These are phyloP conservation scores for Striga asiatica DNA, from an alignment of 257 asterid species.

Conservation along the genomic window DNA sequence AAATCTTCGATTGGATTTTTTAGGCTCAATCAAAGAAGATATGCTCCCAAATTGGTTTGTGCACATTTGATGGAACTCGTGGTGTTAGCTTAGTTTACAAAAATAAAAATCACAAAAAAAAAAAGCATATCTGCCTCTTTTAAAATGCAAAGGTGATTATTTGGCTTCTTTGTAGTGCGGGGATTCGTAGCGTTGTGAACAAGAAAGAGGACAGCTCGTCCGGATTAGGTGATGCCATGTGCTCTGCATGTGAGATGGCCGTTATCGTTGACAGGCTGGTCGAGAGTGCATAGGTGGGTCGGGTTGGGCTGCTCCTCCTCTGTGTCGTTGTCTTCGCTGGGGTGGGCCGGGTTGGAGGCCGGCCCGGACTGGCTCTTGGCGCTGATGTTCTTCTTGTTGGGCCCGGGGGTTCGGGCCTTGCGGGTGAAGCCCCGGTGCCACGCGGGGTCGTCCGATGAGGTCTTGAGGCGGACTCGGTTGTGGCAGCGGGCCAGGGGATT, in stretches of 20 bases:
- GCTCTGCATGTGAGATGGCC: slow-evolving; percentile 69
- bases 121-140: background rate
- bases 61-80: slow-evolving; percentile 47
- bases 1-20: background rate
- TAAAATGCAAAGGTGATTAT: too few relatives aligned
- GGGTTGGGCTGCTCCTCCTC: too few relatives aligned
- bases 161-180: slow-evolving; percentile 31
- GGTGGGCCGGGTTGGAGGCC: too few relatives aligned
- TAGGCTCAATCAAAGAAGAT: slow-evolving; percentile 46
- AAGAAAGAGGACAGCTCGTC: slow-evolving; percentile 24
- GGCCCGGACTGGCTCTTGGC: too few relatives aligned
- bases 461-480: slow-evolving; percentile 65
- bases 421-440: slow-evolving; percentile 62
- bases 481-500: slow-evolving; percentile 65
- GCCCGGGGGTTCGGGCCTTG: slow-evolving; percentile 61
- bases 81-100: slow-evolving; percentile 32
- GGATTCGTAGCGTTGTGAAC: slow-evolving; percentile 47
- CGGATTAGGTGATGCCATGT: slow-evolving; percentile 31
- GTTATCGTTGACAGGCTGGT: too few relatives aligned
- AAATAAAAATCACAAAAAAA: background rate
- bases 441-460: slow-evolving; percentile 23
- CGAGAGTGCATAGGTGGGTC: too few relatives aligned
- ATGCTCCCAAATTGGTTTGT: slow-evolving; percentile 56
- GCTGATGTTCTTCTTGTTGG: slow-evolving; percentile 10
- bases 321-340: too few relatives aligned